Evolutionary conservation across 1,284 basidiomycete species (phyloP), one percentile per base, ranked within the genome.

Genomic region (Moesziomyces parantarcticus): DNA sequence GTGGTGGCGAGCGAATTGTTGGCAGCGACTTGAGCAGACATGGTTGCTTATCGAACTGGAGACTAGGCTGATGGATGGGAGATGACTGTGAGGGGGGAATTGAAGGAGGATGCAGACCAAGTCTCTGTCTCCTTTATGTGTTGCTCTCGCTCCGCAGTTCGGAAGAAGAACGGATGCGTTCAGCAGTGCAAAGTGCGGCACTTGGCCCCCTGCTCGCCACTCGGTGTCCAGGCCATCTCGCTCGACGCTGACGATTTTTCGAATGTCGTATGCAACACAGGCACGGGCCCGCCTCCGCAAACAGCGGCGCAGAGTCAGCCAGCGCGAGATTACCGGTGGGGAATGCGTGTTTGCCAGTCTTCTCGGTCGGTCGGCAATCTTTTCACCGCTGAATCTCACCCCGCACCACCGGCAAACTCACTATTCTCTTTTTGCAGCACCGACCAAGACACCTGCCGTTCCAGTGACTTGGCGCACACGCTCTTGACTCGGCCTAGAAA

Each of bases 1-100:
- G 63, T 60, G 45, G 75, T 72, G n/a, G 60, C 52, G 32, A 82
- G 58, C 34, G 78, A 75, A 61, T 82, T 82, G 58, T 82, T 78
- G n/a, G 63, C 69, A 26, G 61, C 73, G 45, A 71, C 61, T 36
- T 50, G 34, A 8, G 52, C 59, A 11, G 66, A 44, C 68, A 71
- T 71, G 32, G 54, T 58, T 39, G 36, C 36, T 39, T 39, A 16
- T 39, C 36, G 18, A 16, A 39, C 18, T 18, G 36, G 16, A 39
- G 13, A 36, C 18, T 21, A 22, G 29, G n/a, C 9, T 2, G 22
- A 18, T 23, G 20, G 1, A 41, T 9, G 25, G 5, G 42, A 18
- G 47, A 42, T 36, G 48, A 50, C 11, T 21, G 9, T 46, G 29
- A 44, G 32, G 22, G 21, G 41, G 49, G 10, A 22, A 26, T 7